phyloP scores from a whole-genome alignment of 768 basidiomycete genomes.

The Boletus vinaceobasis region DNA sequence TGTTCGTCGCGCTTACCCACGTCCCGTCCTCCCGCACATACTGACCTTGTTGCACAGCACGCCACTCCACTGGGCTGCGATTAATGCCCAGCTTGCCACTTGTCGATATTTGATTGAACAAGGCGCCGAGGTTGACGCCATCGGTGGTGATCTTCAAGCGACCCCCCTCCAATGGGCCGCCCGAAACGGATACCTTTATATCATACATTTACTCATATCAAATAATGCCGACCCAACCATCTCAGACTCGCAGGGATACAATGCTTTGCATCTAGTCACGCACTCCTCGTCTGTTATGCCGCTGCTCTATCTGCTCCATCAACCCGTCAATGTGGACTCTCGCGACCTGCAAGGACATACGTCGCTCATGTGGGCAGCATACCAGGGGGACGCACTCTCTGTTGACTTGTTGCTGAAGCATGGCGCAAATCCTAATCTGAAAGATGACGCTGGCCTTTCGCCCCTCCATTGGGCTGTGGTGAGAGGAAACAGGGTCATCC shows the following conservation, averaged over 20 bases:
- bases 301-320: conserved; percentile 84
- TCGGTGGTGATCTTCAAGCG: conserved; percentile 90
- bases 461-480: conserved; percentile 98
- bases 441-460: conserved; percentile 79
- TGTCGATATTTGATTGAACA: conserved; percentile 86
- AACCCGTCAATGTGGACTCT: conserved; percentile 89
- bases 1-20: conserved; percentile 33
- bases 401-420: conserved; percentile 88
- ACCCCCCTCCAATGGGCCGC: conserved; percentile 99
- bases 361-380: conserved; percentile 97
- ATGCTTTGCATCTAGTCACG: conserved; percentile 90
- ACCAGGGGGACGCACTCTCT: conserved; percentile 95
- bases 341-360: conserved; percentile 92
- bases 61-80: conserved; percentile 96
- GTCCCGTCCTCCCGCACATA: not conserved
- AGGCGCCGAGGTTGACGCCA: conserved; percentile 91
- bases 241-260: conserved; percentile 92
- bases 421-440: conserved; percentile 73
- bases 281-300: conserved; percentile 96
- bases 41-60: conserved; percentile 40
- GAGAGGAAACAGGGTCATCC: conserved; percentile 85
- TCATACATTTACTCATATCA: conserved; percentile 87
- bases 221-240: conserved; percentile 93
- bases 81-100: conserved; percentile 89
- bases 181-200: conserved; percentile 92